Evolutionary conservation across 2,329 filamentous ascomycete species (phyloP).

Genomic region (Curvularia verruculosa): DNA sequence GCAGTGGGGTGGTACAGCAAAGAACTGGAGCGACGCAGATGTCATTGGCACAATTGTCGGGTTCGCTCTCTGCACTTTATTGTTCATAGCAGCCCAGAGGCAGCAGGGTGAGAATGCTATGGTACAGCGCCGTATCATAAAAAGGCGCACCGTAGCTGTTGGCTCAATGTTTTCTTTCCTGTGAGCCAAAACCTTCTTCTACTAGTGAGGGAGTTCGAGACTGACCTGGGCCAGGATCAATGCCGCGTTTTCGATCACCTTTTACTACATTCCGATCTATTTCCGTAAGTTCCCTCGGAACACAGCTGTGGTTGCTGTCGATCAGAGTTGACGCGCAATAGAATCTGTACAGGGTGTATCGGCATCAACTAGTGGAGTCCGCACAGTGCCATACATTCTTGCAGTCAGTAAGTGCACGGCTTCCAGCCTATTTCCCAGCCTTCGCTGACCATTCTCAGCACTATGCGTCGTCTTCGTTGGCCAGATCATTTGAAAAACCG

Average conservation of each 20-base stretch:
- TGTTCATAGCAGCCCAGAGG: slow-evolving; percentile 47
- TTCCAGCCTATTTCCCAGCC: neutral
- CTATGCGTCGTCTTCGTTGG: slow-evolving; percentile 11
- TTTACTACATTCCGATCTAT: slow-evolving; percentile 59
- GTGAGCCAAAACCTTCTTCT: neutral
- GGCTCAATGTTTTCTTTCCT: slow-evolving; percentile 48
- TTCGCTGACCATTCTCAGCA: neutral
- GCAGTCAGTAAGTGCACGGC: slow-evolving; percentile 18
- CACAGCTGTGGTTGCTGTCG: neutral
- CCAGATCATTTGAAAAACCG: slow-evolving; percentile 29
- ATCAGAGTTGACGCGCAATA: neutral
- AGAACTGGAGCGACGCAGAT: slow-evolving; percentile 39
- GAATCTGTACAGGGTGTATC: slow-evolving; percentile 27
- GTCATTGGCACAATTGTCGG: slow-evolving; percentile 57
- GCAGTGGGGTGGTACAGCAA: slow-evolving; percentile 51
- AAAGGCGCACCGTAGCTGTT: slow-evolving; percentile 46
- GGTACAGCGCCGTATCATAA: slow-evolving; percentile 48
- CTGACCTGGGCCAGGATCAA: slow-evolving; percentile 1
- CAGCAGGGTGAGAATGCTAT: slow-evolving; percentile 51
- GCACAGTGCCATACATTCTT: slow-evolving; percentile 53
- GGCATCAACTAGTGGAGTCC: slow-evolving; percentile 49
- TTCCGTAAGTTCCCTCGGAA: slow-evolving; percentile 52
- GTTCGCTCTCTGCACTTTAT: slow-evolving; percentile 47
- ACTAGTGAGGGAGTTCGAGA: neutral
- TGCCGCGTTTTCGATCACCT: slow-evolving; percentile 42